These are phyloP conservation scores for Ustilago bromivora DNA, from an alignment of 1,284 basidiomycete species.

Conservation along the genomic window DNA sequence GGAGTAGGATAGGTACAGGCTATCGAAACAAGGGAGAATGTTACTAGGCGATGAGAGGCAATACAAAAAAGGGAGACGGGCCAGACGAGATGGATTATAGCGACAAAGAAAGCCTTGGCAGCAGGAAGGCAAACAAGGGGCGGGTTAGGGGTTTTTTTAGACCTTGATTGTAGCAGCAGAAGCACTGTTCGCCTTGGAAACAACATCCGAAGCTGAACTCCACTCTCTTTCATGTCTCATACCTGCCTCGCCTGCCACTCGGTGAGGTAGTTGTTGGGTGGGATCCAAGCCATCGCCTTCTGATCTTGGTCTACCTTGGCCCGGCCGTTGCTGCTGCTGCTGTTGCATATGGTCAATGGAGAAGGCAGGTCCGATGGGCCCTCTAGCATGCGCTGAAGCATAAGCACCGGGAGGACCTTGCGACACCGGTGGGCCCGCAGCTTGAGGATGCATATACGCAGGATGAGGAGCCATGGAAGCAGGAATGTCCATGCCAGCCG, in stretches of 20 bases:
- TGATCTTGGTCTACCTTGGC: constrained; percentile 24
- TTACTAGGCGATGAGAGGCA: too few relatives aligned
- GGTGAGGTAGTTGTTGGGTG: background rate
- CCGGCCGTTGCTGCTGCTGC: constrained; percentile 4
- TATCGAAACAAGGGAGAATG: too few relatives aligned
- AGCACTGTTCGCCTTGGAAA: background rate
- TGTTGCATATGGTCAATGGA: constrained; percentile 10
- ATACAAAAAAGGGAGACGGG: too few relatives aligned
- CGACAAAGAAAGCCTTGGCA: too few relatives aligned
- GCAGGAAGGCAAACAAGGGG: too few relatives aligned
- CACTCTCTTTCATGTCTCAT: constrained; percentile 40
- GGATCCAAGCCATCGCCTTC: constrained; percentile 25
- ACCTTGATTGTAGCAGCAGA: constrained; percentile 1
- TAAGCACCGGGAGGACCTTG: constrained; percentile 36
- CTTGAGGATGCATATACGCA: constrained; percentile 49
- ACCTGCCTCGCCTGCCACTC: background rate
- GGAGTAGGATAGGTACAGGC: too few relatives aligned
- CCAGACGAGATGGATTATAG: too few relatives aligned
- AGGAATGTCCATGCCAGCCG: constrained; percentile 33
- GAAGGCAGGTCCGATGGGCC: constrained; percentile 25
- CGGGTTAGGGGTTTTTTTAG: background rate
- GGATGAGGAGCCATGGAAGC: constrained; percentile 46
- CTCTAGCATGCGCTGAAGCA: constrained; percentile 23
- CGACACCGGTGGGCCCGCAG: constrained; percentile 22
- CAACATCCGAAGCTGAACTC: constrained; percentile 22